phyloP scores from a whole-genome alignment of 164 flowering plant species.

The Echeveria elegans region DNA sequence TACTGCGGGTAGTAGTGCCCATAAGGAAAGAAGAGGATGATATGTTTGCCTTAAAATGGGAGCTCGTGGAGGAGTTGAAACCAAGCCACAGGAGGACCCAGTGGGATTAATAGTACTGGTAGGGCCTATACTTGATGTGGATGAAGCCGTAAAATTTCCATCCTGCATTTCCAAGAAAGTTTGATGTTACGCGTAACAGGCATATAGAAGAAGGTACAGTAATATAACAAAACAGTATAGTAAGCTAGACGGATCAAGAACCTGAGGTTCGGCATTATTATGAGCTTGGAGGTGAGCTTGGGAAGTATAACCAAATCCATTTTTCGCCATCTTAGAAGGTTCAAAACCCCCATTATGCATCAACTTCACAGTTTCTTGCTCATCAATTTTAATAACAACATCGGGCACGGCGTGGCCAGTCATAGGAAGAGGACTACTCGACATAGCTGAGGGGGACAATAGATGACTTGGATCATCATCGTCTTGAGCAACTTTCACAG shows the following conservation, averaged over 20 bases:
- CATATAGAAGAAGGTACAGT: too few species aligned
- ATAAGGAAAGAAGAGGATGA: conserved; percentile 36
- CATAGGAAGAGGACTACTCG: conserved; percentile 10
- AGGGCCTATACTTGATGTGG: conserved; percentile 24
- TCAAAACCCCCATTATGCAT: conserved; percentile 21
- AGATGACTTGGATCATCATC: conserved; percentile 13
- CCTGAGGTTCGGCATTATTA: conserved; percentile 33
- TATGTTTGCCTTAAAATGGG: conserved; percentile 36
- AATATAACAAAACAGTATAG: too few species aligned
- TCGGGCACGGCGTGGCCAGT: conserved; percentile 14
- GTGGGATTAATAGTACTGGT: conserved; percentile 17
- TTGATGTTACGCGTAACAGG: not conserved
- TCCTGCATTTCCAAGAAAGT: conserved; percentile 17
- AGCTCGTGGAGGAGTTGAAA: conserved; percentile 28
- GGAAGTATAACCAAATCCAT: conserved; percentile 22
- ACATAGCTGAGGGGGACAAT: conserved; percentile 14
- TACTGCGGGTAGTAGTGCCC: conserved; percentile 32
- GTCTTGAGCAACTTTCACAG: conserved; percentile 12
- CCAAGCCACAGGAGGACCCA: conserved; percentile 19
- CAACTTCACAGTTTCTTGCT: conserved; percentile 24
- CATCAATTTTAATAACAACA: conserved; percentile 16
- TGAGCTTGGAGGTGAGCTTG: conserved; percentile 17
- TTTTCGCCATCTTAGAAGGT: too few species aligned
- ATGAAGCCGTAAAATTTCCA: conserved; percentile 20
- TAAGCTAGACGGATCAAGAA: not conserved